phyloP scores from a whole-genome alignment of 768 basidiomycete genomes.

The Hirschioporus abietinus region DNA sequence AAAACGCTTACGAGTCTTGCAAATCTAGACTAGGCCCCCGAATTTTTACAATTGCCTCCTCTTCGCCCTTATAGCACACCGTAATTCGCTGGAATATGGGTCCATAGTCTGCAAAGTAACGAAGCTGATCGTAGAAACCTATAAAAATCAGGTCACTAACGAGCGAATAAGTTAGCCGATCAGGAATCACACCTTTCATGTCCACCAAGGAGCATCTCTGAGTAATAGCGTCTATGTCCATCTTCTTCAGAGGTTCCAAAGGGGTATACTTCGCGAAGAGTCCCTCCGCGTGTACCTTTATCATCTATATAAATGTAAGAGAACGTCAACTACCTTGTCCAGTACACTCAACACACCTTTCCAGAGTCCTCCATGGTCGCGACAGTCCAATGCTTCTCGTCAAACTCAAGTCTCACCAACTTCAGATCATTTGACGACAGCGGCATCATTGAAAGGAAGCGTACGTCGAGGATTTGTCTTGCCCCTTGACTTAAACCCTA shows the following conservation, averaged over 20 bases:
- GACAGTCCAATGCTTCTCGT: background rate
- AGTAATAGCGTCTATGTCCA: background rate
- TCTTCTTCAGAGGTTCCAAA: background rate
- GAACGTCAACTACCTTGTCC: background rate
- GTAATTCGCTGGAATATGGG: slow-evolving; percentile 25
- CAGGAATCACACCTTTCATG: background rate
- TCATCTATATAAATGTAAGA: background rate
- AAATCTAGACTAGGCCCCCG: slow-evolving; percentile 18
- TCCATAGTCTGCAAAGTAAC: slow-evolving; percentile 29
- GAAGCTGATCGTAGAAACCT: slow-evolving; percentile 24
- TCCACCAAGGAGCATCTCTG: background rate
- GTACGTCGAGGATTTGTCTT: slow-evolving; percentile 19
- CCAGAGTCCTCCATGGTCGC: background rate
- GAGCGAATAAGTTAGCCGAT: background rate
- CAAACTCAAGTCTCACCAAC: slow-evolving; percentile 6
- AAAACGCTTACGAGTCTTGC: slow-evolving; percentile 9
- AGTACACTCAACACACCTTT: background rate
- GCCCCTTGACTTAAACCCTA: slow-evolving; percentile 34
- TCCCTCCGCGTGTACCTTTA: background rate
- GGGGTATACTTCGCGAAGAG: background rate
- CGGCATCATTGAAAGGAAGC: slow-evolving; percentile 21
- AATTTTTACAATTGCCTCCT: slow-evolving; percentile 23
- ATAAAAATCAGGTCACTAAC: background rate
- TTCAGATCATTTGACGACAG: slow-evolving; percentile 19
- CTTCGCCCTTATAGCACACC: slow-evolving; percentile 16